Conservation (phyloP, 208 protist species). For the Leishmania turanica region DNA sequence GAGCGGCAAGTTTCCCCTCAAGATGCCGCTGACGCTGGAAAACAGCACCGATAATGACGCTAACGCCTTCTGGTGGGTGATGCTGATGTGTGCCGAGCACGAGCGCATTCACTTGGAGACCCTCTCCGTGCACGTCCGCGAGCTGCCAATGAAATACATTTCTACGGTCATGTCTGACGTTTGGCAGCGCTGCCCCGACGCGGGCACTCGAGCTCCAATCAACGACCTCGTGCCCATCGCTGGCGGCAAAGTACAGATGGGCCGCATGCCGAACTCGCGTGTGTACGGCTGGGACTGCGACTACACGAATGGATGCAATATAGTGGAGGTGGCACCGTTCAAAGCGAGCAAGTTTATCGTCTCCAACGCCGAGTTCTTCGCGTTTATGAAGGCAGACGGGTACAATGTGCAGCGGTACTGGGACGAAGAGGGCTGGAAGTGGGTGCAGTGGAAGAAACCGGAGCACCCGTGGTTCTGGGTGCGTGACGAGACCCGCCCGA, state of each 20-base stretch:
- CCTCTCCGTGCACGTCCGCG: conserved; percentile 94
- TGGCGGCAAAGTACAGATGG: conserved; percentile 74
- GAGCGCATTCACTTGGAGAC: conserved; percentile 98
- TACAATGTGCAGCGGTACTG: conserved; percentile 93
- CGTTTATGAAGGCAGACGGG: conserved; percentile 92
- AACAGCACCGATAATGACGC: conserved; percentile 77
- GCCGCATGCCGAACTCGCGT: conserved; percentile 63
- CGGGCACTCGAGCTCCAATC: conserved; percentile 44
- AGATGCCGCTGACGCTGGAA: conserved; percentile 79
- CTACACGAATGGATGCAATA: conserved; percentile 83
- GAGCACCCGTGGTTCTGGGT: conserved; percentile 95
- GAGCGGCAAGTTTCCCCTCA: conserved; percentile 67
- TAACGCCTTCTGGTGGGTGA: conserved; percentile 91
- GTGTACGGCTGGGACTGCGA: conserved; percentile 98
- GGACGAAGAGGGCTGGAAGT: conserved; percentile 97
- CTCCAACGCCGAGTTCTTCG: conserved; percentile 95
- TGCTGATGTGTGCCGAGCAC: conserved; percentile 97
- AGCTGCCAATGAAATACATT: conserved; percentile 91
- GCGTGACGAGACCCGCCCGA: conserved; percentile 57
- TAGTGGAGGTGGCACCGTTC: conserved; percentile 91
- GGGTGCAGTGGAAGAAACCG: conserved; percentile 93
- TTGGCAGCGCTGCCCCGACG: conserved; percentile 78
- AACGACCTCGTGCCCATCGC: conserved; percentile 85
- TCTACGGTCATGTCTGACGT: conserved; percentile 54
- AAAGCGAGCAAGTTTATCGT: conserved; percentile 94